Evolutionary conservation across 148 eudicot genomes (phyloP), one percentile per base, ranked within the genome.

Genomic region (Cornus controversa): DNA sequence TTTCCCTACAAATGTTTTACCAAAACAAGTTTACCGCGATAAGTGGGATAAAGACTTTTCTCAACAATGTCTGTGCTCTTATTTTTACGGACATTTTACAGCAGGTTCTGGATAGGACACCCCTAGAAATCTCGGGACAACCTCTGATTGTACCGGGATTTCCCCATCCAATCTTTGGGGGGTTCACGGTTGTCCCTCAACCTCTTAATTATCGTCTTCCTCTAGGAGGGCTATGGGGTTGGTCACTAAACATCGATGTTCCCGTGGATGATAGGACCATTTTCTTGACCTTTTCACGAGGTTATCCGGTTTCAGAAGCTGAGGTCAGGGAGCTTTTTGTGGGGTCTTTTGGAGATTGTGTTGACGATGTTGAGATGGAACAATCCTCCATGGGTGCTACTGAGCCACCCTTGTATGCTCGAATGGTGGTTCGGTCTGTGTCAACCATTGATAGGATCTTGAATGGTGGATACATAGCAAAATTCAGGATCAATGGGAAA

Each of bases 281-380:
- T 45, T 86, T 78, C 28, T 37, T 84, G 40, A 86, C 89, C 29
- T 84, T 86, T 66, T 86, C 89, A 0, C 28, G 77, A 65, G 86
- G 85, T 0, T 79, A 58, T 65, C 47, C 66, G 0, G 85, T 84
- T 18, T 47, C 83, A 0, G 63, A 81, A 60, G 60, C 5, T 0
- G 89, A 86, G 26, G 22, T 86, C 0, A 16, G 14, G n/a, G 54
- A 71, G 37, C 9, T 81, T 6, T 81, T 84, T 54, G 69, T 31
- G 16, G 36, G 57, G 0, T 34, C 53, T 0, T 86, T 63, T 53
- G 85, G 86, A 29, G 83, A 86, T 24, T 86, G 89, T 73, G 83
- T 86, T 20, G 81, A 86, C 23, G 6, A 20, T 28, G 71, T 86
- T 11, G 50, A 75, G 25, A 78, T 78, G 74, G 66, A 57, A 0